Evolutionary conservation across 306 rosid species (phyloP).

Genomic region (Adenanthera pavonina): DNA sequence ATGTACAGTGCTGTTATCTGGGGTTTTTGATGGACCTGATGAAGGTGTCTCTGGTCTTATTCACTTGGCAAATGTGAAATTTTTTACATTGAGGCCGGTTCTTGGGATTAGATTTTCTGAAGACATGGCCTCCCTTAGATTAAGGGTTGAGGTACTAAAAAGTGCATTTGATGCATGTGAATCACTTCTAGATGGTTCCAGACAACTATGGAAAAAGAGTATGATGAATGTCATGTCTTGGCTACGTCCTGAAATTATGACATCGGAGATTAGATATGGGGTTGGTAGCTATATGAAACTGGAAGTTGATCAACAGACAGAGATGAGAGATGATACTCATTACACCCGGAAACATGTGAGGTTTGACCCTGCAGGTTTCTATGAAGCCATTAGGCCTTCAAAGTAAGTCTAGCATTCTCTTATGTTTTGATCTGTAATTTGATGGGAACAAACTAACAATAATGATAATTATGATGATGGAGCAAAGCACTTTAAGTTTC

Average conservation of each 20-base stretch:
- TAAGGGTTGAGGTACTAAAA: slow-evolving; percentile 78
- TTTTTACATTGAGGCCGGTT: slow-evolving; percentile 72
- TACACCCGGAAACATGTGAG: slow-evolving; percentile 46
- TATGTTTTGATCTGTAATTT: slow-evolving; percentile 29
- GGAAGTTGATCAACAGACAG: slow-evolving; percentile 55
- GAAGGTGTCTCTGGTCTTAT: slow-evolving; percentile 83
- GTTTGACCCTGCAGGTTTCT: slow-evolving; percentile 78
- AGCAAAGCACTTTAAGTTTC: slow-evolving; percentile 17
- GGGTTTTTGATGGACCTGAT: slow-evolving; percentile 84
- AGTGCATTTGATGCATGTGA: slow-evolving; percentile 75
- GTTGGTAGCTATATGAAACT: slow-evolving; percentile 50
- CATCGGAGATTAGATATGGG: slow-evolving; percentile 78
- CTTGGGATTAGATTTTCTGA: slow-evolving; percentile 52
- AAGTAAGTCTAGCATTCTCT: slow-evolving; percentile 67
- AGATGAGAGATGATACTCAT: slow-evolving; percentile 44
- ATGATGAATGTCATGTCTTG: slow-evolving; percentile 87
- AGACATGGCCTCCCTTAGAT: slow-evolving; percentile 57
- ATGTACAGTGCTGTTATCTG: slow-evolving; percentile 70
- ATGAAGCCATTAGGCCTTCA: slow-evolving; percentile 93
- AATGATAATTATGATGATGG: slow-evolving; percentile 24
- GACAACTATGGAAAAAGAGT: slow-evolving; percentile 89
- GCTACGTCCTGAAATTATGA: slow-evolving; percentile 84
- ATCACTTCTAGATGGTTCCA: slow-evolving; percentile 72
- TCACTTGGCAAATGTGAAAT: slow-evolving; percentile 83
- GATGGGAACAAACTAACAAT: not conserved